Percentiles rank a stretch among this genome's conserved stretches.
phyloP scores from a whole-genome alignment of 345 rosid species.

The Pistacia integerrima region DNA sequence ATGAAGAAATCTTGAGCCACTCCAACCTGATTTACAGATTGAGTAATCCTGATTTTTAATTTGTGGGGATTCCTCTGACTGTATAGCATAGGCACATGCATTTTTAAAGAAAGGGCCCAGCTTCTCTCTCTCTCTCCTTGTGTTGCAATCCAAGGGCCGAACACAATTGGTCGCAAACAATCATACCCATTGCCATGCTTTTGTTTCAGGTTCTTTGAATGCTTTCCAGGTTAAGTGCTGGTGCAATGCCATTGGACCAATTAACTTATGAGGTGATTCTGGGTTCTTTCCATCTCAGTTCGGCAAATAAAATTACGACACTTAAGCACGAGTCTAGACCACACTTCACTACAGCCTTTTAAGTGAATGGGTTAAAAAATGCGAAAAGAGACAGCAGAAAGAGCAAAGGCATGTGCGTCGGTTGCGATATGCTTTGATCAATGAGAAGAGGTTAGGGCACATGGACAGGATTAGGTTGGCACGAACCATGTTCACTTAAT shows the following conservation, averaged over 20 bases:
- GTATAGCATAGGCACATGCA: slow-evolving; percentile 3
- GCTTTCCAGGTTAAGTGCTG: neutral
- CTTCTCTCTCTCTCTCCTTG: neutral
- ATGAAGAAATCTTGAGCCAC: neutral
- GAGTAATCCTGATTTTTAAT: neutral
- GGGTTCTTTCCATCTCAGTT: neutral
- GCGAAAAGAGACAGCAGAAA: neutral
- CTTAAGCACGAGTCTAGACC: neutral
- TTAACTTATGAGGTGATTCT: neutral
- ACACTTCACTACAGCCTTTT: neutral
- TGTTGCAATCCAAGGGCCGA: neutral
- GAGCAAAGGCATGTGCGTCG: slow-evolving; percentile 12
- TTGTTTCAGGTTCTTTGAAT: slow-evolving; percentile 9
- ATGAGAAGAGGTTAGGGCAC: slow-evolving; percentile 19
- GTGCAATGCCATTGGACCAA: neutral
- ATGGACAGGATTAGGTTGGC: slow-evolving; percentile 18
- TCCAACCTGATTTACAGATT: neutral
- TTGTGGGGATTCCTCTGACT: slow-evolving; percentile 14
- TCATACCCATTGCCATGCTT: neutral
- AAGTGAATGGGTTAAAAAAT: neutral
- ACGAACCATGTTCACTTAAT: slow-evolving; percentile 9
- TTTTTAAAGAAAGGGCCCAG: neutral
- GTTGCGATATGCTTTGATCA: slow-evolving; percentile 1
- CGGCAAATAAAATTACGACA: neutral
- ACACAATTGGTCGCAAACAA: neutral